Conservation (phyloP, 192 early-diverging fungal species). For the Jimgerdemannia lactiflua region DNA sequence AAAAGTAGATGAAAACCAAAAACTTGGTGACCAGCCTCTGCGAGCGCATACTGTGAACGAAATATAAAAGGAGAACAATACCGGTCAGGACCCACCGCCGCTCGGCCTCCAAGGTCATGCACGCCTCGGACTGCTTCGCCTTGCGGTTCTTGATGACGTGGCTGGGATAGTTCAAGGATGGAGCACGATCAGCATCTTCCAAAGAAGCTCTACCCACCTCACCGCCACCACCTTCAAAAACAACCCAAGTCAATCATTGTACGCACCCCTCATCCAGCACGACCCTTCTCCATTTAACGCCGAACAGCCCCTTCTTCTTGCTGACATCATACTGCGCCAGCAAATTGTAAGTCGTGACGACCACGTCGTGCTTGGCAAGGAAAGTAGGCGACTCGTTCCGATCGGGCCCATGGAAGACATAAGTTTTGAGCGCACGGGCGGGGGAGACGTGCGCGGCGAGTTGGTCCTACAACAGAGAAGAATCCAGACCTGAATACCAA, state of each 20-base stretch:
- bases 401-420: slow-evolving; percentile 54
- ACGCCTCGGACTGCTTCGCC: slow-evolving; percentile 73
- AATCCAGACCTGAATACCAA: slow-evolving; percentile 25
- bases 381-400: slow-evolving; percentile 29
- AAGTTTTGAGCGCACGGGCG: slow-evolving; percentile 35
- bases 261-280: slow-evolving; percentile 79
- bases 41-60: too few relatives aligned
- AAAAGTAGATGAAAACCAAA: not conserved
- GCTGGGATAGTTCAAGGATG: slow-evolving; percentile 14
- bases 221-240: not conserved
- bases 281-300: slow-evolving; percentile 81
- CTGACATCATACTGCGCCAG: slow-evolving; percentile 8
- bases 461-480: slow-evolving; percentile 8
- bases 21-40: too few relatives aligned
- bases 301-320: slow-evolving; percentile 43
- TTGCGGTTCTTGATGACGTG: slow-evolving; percentile 85
- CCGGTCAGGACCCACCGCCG: slow-evolving; percentile 91
- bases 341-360: slow-evolving; percentile 50
- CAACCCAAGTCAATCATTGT: slow-evolving; percentile 19
- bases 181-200: slow-evolving; percentile 35
- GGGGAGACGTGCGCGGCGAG: slow-evolving; percentile 20
- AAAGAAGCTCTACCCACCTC: not conserved
- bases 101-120: slow-evolving; percentile 61
- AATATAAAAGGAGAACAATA: slow-evolving; percentile 17
- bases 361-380: slow-evolving; percentile 36